phyloP scores from a whole-genome alignment of 352 stramenopile genomes.

The Globisporangium radiosum region DNA sequence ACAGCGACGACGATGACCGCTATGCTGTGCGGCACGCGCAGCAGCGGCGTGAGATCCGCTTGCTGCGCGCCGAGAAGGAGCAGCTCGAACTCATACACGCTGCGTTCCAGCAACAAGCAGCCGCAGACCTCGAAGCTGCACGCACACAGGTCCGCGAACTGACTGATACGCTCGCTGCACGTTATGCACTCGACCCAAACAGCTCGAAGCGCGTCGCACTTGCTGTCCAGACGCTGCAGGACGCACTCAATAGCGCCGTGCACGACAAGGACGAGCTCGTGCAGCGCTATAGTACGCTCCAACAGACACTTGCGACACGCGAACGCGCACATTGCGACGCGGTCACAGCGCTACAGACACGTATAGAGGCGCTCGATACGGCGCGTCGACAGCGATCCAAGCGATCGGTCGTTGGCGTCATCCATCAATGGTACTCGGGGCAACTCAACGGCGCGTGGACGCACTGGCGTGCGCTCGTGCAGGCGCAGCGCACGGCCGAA shows the following conservation, averaged over 20 bases:
- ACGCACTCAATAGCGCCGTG: constrained; percentile 48
- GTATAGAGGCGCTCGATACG: constrained; percentile 15
- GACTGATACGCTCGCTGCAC: constrained; percentile 43
- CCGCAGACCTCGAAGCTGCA: constrained; percentile 18
- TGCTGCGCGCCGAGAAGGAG: constrained; percentile 45
- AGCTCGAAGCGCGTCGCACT: constrained; percentile 41
- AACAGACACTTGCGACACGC: constrained; percentile 25
- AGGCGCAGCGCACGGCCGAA: neutral
- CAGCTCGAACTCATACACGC: constrained; percentile 30
- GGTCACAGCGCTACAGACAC: constrained; percentile 15
- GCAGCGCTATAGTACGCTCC: constrained; percentile 30
- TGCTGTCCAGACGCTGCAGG: constrained; percentile 41
- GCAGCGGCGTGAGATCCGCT: constrained; percentile 35
- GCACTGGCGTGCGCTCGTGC: constrained; percentile 20
- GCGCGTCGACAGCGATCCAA: constrained; percentile 18
- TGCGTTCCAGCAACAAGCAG: constrained; percentile 28
- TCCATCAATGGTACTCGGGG: constrained; percentile 26
- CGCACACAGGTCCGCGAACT: constrained; percentile 31
- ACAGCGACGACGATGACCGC: constrained; percentile 15
- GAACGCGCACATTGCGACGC: constrained; percentile 21
- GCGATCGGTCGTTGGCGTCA: constrained; percentile 17
- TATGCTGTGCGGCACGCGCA: constrained; percentile 7
- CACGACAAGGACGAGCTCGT: constrained; percentile 66
- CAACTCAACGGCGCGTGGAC: constrained; percentile 30
- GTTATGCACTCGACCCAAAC: constrained; percentile 47